Percentiles rank a stretch among this genome's conserved stretches.
Conservation (phyloP, 306 rosid species). For the Oxytropis ochrocephala region DNA sequence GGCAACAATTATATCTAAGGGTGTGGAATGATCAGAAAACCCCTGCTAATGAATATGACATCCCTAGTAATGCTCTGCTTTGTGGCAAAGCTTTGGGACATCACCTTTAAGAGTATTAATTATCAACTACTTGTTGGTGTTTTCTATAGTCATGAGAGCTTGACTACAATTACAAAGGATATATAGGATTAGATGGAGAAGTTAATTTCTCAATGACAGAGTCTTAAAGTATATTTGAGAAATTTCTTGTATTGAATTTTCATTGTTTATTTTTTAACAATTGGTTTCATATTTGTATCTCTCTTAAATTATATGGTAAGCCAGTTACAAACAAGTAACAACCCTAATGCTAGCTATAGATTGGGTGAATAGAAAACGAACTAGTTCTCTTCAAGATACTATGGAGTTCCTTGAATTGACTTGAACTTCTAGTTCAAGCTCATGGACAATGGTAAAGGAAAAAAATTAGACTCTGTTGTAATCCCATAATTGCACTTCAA, state of each 20-base stretch:
- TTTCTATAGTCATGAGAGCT: conserved; percentile 45
- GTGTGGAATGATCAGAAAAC: conserved; percentile 64
- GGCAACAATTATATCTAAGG: conserved; percentile 79
- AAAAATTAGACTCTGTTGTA: too few species aligned
- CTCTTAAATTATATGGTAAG: not conserved
- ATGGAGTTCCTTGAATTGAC: too few species aligned
- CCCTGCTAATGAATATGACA: conserved; percentile 73
- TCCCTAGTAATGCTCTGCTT: conserved; percentile 63
- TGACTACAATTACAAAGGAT: conserved; percentile 27
- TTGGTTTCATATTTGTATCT: not conserved
- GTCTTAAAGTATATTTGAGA: not conserved
- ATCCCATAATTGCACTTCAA: too few species aligned
- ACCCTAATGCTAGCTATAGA: too few species aligned
- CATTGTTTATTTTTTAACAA: not conserved
- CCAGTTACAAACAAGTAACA: not conserved
- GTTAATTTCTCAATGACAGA: conserved; percentile 5
- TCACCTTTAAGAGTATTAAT: conserved; percentile 27
- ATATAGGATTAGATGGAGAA: not conserved
- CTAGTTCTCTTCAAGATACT: too few species aligned
- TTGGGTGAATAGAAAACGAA: too few species aligned
- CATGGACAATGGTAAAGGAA: too few species aligned
- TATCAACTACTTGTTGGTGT: not conserved
- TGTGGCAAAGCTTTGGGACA: conserved; percentile 84
- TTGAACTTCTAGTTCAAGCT: too few species aligned
- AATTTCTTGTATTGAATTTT: conserved; percentile 5